phyloP scores from a whole-genome alignment of 306 rosid genomes.

The Prunus salicina region DNA sequence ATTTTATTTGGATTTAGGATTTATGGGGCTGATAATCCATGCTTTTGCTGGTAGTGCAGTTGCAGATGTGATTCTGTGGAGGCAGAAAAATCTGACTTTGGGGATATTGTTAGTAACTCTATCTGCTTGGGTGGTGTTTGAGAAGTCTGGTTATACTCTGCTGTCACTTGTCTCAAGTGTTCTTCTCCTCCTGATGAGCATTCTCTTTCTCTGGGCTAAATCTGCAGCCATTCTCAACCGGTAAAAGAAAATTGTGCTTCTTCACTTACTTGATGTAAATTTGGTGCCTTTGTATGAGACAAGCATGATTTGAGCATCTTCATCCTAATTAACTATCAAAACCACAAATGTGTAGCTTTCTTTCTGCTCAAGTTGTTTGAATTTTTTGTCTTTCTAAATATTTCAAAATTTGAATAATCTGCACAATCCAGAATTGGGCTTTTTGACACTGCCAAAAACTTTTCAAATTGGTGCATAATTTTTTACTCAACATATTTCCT shows the following conservation, averaged over 20 bases:
- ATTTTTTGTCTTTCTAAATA: no score
- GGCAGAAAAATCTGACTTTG: slow-evolving; percentile 62
- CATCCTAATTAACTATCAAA: no score
- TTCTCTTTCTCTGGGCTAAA: slow-evolving; percentile 95
- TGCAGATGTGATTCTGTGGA: slow-evolving; percentile 93
- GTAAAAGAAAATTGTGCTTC: slow-evolving; percentile 29
- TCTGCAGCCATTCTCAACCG: slow-evolving; percentile 93
- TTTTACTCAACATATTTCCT: background rate
- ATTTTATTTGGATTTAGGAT: slow-evolving; percentile 1
- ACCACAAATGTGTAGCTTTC: no score
- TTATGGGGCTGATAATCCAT: slow-evolving; percentile 17
- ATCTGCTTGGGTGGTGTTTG: slow-evolving; percentile 86
- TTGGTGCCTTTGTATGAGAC: background rate
- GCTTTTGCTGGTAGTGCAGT: slow-evolving; percentile 41
- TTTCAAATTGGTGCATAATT: background rate
- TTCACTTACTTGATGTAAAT: slow-evolving; percentile 20
- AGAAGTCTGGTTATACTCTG: slow-evolving; percentile 88
- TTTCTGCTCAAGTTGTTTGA: no score
- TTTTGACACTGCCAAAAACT: no score
- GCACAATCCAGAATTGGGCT: no score
- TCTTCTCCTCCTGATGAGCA: slow-evolving; percentile 77
- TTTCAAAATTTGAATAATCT: no score
- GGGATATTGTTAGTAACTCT: slow-evolving; percentile 58
- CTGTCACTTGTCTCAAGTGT: slow-evolving; percentile 83
- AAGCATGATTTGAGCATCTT: no score